phyloP scores from a whole-genome alignment of 2,329 filamentous ascomycete species.

The Cladosporium oxysporum region DNA sequence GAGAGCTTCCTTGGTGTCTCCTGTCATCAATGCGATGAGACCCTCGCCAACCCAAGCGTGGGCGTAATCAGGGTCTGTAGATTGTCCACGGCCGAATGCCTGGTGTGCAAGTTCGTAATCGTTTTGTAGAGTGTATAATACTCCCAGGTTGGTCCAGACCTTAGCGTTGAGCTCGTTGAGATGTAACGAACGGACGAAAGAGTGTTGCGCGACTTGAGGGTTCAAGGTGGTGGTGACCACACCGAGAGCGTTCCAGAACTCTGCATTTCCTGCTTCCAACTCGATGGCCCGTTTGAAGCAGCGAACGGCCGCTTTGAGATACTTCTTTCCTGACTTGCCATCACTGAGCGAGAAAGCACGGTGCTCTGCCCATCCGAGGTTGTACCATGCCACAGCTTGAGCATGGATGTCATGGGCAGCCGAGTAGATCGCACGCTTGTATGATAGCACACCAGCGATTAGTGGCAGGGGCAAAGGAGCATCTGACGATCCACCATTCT shows the following conservation, averaged over 20 bases:
- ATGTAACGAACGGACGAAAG: slow-evolving; percentile 88
- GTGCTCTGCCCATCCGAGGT: slow-evolving; percentile 91
- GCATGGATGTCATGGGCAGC: slow-evolving; percentile 76
- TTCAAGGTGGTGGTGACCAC: slow-evolving; percentile 86
- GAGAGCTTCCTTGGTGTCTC: slow-evolving; percentile 74
- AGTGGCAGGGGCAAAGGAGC: slow-evolving; percentile 48
- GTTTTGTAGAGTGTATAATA: slow-evolving; percentile 79
- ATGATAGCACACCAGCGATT: slow-evolving; percentile 73
- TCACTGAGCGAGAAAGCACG: slow-evolving; percentile 69
- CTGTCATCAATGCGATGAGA: slow-evolving; percentile 74
- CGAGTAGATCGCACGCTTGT: slow-evolving; percentile 81
- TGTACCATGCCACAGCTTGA: slow-evolving; percentile 95
- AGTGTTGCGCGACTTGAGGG: slow-evolving; percentile 85
- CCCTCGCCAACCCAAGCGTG: slow-evolving; percentile 95
- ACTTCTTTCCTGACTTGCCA: slow-evolving; percentile 62
- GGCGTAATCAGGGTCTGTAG: slow-evolving; percentile 89
- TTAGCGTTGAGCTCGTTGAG: slow-evolving; percentile 83
- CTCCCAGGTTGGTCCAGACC: slow-evolving; percentile 88
- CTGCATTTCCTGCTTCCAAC: slow-evolving; percentile 86
- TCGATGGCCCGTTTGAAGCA: slow-evolving; percentile 97
- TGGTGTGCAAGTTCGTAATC: slow-evolving; percentile 86
- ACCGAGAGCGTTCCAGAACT: slow-evolving; percentile 96
- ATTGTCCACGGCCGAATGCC: slow-evolving; percentile 87
- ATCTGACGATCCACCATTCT: background rate
- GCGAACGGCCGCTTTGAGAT: slow-evolving; percentile 77